Percentiles rank a stretch among this genome's conserved stretches.
These are phyloP conservation scores for Immersiella caudata DNA, from an alignment of 495 filamentous ascomycete species.

Conservation along the genomic window DNA sequence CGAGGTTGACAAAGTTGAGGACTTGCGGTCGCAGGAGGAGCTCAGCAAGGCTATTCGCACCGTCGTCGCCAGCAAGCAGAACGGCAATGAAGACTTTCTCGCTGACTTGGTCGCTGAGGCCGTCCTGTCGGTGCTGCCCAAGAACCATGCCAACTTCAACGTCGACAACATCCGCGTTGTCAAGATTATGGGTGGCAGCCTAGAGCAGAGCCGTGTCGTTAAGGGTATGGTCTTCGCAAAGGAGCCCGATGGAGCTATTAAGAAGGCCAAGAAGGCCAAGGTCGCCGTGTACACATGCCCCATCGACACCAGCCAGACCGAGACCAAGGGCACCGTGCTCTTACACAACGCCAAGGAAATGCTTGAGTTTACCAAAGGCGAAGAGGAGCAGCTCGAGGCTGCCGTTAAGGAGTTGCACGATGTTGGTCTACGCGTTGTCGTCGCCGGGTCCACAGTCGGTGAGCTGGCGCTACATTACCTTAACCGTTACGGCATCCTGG, in stretches of 20 bases:
- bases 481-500: conserved; percentile 91
- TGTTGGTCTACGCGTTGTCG: conserved; percentile 85
- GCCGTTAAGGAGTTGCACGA: conserved; percentile 95
- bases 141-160: conserved; percentile 98
- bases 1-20: conserved; percentile 85
- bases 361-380: conserved; percentile 96
- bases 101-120: conserved; percentile 89
- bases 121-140: conserved; percentile 90
- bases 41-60: conserved; percentile 95
- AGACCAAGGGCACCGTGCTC: conserved; percentile 99
- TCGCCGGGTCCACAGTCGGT: conserved; percentile 88
- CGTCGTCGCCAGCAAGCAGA: conserved; percentile 95
- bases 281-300: conserved; percentile 96
- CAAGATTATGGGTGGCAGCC: conserved; percentile 97
- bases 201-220: conserved; percentile 90
- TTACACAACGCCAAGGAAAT: conserved; percentile 98
- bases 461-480: conserved; percentile 97
- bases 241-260: conserved; percentile 86
- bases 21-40: conserved; percentile 75
- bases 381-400: conserved; percentile 87
- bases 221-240: conserved; percentile 98
- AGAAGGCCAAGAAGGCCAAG: conserved; percentile 89
- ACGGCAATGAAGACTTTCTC: conserved; percentile 85
- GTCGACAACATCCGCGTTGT: conserved; percentile 99
- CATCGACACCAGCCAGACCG: conserved; percentile 93